Base-by-base conservation (phyloP, 495 filamentous ascomycete species). In the Lichina pygmaea region DNA sequence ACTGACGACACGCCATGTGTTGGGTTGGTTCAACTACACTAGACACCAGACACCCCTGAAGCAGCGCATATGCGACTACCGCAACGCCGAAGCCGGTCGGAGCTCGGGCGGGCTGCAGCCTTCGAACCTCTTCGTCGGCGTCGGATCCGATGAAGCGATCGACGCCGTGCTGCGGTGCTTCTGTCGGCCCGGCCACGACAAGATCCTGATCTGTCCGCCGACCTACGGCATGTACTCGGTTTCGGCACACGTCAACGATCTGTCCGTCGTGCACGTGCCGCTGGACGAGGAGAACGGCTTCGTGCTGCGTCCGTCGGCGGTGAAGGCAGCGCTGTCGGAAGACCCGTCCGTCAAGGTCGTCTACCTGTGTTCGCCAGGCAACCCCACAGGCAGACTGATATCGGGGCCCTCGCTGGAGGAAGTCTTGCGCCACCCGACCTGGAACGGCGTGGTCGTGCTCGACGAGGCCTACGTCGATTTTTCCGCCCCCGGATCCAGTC, bases 401-500 rank as follows among this genome's bases (percentile, higher is more conserved):
- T 62, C 66, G 43, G 92, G 92, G 53, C 62, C 65, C n/a, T 79
- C 86, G 47, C 64, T 97, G 44, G 65, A 64, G 44, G 59, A 67
- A 48, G 61, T 95, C 15, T 69, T 97, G 16, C 71, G 78, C 48
- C 85, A 95, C 66, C 77, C 81, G 12, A 82, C 75, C 5, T 97
- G 85, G 86, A 95, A 97, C 60, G 91, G 89, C 10, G 67, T 97
- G 7, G 77, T 95, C 6, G 72, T 93, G 13, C 64, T 97, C 38
- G 91, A 97, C 58, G 89, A 97, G 62, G 89, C 89, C 33, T 97
- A 97, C 60, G 74, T 97, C 49, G 89, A 97, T 58, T 97, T 95
- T 52, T 75, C 91, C 13, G 71, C 77, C 0, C 71, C 79, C 38
- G 76, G 73, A 16, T 70, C 78, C 33, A 81, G 74, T 55, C 67